These are phyloP conservation scores for Zalaria obscura DNA, from an alignment of 2,329 filamentous ascomycete genomes.

Conservation along the genomic window DNA sequence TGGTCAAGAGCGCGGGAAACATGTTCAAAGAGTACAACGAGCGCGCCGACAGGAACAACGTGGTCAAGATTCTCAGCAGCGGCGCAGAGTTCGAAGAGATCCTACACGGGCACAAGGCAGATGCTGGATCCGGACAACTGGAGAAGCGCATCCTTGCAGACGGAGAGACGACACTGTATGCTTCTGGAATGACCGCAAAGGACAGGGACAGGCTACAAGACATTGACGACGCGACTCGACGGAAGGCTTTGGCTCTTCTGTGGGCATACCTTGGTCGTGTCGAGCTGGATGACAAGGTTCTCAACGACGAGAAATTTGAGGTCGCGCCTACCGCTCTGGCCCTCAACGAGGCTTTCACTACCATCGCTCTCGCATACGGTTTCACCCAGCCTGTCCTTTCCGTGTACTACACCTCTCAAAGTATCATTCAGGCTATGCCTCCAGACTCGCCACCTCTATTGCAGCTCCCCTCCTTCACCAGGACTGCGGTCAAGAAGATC, in stretches of 20 bases:
- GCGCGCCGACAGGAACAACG: slow-evolving; percentile 62
- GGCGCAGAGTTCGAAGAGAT: slow-evolving; percentile 74
- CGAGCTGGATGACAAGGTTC: slow-evolving; percentile 61
- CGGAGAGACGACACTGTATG: slow-evolving; percentile 37
- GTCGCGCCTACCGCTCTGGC: slow-evolving; percentile 74
- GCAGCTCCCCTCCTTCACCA: slow-evolving; percentile 78
- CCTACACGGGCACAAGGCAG: slow-evolving; percentile 63
- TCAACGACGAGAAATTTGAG: slow-evolving; percentile 80
- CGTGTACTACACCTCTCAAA: slow-evolving; percentile 70
- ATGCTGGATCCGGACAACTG: slow-evolving; percentile 67
- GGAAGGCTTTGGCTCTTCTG: slow-evolving; percentile 77
- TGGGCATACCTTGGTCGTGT: slow-evolving; percentile 92
- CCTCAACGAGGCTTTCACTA: slow-evolving; percentile 73
- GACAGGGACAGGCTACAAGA: slow-evolving; percentile 66
- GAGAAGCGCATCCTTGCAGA: slow-evolving; percentile 65
- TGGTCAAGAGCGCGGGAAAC: slow-evolving; percentile 86
- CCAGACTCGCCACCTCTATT: slow-evolving; percentile 76
- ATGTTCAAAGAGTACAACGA: slow-evolving; percentile 90
- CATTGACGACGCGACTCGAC: slow-evolving; percentile 62
- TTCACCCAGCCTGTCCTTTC: slow-evolving; percentile 70
- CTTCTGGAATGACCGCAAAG: slow-evolving; percentile 50
- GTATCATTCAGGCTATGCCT: slow-evolving; percentile 76
- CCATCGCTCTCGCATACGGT: slow-evolving; percentile 78
- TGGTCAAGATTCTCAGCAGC: slow-evolving; percentile 67
- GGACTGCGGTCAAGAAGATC: slow-evolving; percentile 45